Conservation (phyloP, 257 asterid genomes). For the Agastache rugosa region DNA sequence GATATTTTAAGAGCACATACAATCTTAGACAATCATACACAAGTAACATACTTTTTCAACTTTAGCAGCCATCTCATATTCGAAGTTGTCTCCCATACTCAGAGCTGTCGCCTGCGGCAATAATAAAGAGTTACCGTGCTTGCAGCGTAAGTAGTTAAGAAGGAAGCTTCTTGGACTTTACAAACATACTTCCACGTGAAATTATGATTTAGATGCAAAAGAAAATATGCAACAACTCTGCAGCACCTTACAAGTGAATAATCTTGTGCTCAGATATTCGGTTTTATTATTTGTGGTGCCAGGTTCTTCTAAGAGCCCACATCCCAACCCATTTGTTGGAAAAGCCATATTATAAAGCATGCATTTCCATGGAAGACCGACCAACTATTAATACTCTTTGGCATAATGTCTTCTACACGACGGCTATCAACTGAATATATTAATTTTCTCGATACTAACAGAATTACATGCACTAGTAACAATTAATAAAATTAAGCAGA, state of each 20-base stretch:
- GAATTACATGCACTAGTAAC: background rate
- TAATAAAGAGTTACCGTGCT: conserved; percentile 34
- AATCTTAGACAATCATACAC: conserved; percentile 27
- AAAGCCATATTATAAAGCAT: conserved; percentile 4
- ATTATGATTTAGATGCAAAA: conserved; percentile 20
- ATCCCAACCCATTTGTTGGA: background rate
- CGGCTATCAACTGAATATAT: background rate
- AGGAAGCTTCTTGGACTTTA: conserved; percentile 20
- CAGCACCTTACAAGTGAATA: conserved; percentile 29
- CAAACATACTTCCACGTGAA: conserved; percentile 13
- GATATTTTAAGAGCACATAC: conserved; percentile 24
- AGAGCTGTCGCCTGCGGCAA: conserved; percentile 63
- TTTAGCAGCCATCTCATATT: conserved; percentile 87
- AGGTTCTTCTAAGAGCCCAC: conserved; percentile 8
- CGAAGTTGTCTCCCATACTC: conserved; percentile 92
- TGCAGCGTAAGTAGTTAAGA: conserved; percentile 11
- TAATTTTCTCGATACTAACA: background rate
- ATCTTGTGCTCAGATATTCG: conserved; percentile 1
- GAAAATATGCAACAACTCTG: conserved; percentile 12
- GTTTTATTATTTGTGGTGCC: background rate
- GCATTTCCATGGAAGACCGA: background rate
- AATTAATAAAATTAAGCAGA: conserved; percentile 6
- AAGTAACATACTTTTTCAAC: conserved; percentile 73
- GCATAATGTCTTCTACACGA: conserved; percentile 13
- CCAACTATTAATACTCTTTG: background rate